Base-by-base conservation (phyloP, 1,284 basidiomycete genomes). In the Tilletiopsis washingtonensis region DNA sequence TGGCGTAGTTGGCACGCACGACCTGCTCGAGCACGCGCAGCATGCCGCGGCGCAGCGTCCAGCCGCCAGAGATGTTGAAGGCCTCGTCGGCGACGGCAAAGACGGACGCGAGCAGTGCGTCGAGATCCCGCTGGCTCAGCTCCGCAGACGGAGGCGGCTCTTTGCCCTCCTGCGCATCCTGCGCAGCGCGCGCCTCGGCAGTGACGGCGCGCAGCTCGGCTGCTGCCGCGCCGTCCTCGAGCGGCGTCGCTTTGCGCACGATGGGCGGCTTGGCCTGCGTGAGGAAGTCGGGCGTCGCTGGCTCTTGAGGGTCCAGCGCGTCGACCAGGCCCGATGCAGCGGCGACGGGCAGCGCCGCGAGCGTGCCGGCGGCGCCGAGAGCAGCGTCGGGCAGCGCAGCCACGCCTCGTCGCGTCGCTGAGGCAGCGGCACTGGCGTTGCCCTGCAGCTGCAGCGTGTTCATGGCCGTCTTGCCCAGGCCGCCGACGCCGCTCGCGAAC, bases 71-170 rank as follows among this genome's bases (percentile, higher is more conserved):
- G 40, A 74, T 57, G 44, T 70, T 64, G 46, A 74, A 71, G 1
- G 73, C 73, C 45, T 74, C 71, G 44, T 74, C 65, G 2, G 68
- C 64, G 9, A 74, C 69, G 9, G 65, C 64, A 57, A 74, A 71
- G n/a, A 71, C 54, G 20, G 67, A 66, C 5, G 68, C 62, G 11
- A 74, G 59, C 5, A 74, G 53, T 53, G 63, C 64, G 53, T 73
- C 68, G 14, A 74, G 54, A 27, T 73, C 68, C 1, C 27, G 21
- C 19, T 42, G 49, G 7, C 42, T 47, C 15, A 47, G 29, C 25
- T 51, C 43, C n/a, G 45, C 38, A 19, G 45, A 15, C 19, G 46
- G 17, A 19, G 32, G 26, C 20, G 23, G 14, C 6, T 46, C 29
- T 9, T 34, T n/a, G 9, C n/a, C 9, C 29, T 9, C 9, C 29